Percentiles rank a stretch among this genome's conserved stretches.
Conservation (phyloP, 2,329 filamentous ascomycete species). For the Elsinoe ampelina region DNA sequence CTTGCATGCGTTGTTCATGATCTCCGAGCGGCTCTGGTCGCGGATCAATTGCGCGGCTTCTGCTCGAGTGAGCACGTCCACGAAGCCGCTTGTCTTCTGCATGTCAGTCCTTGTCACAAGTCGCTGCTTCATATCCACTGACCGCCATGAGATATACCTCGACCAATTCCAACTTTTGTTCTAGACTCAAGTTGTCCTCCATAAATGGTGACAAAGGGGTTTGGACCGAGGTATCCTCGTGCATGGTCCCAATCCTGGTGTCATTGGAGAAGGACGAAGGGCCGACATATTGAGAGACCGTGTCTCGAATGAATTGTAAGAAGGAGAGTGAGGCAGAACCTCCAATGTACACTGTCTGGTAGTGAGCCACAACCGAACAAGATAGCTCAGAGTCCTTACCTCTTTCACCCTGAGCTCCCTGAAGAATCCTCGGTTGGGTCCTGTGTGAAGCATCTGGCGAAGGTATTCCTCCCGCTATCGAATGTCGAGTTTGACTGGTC, state of each 20-base stretch:
- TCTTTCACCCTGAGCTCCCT: slow-evolving; percentile 45
- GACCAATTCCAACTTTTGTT: slow-evolving; percentile 25
- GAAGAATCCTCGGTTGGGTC: slow-evolving; percentile 34
- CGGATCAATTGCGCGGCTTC: slow-evolving; percentile 16
- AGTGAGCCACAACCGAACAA: background rate
- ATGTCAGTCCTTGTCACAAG: slow-evolving; percentile 18
- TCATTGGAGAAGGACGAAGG: slow-evolving; percentile 47
- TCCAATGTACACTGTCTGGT: slow-evolving; percentile 39
- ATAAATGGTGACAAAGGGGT: slow-evolving; percentile 13
- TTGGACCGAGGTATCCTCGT: slow-evolving; percentile 31
- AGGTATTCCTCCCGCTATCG: background rate
- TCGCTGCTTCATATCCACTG: slow-evolving; percentile 21
- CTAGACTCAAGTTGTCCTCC: slow-evolving; percentile 23
- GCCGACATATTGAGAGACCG: slow-evolving; percentile 42
- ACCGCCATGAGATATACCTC: slow-evolving; percentile 29
- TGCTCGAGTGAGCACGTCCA: slow-evolving; percentile 29
- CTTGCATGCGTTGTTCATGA: slow-evolving; percentile 21
- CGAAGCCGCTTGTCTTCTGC: slow-evolving; percentile 33
- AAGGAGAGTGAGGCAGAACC: slow-evolving; percentile 48
- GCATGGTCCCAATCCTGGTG: slow-evolving; percentile 43
- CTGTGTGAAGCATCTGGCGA: slow-evolving; percentile 2
- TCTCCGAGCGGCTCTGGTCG: background rate
- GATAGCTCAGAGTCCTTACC: slow-evolving; percentile 28
- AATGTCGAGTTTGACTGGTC: background rate
- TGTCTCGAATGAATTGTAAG: slow-evolving; percentile 43